Base-by-base conservation (phyloP, 1,284 basidiomycete genomes). In the Anthracocystis walkeri region DNA sequence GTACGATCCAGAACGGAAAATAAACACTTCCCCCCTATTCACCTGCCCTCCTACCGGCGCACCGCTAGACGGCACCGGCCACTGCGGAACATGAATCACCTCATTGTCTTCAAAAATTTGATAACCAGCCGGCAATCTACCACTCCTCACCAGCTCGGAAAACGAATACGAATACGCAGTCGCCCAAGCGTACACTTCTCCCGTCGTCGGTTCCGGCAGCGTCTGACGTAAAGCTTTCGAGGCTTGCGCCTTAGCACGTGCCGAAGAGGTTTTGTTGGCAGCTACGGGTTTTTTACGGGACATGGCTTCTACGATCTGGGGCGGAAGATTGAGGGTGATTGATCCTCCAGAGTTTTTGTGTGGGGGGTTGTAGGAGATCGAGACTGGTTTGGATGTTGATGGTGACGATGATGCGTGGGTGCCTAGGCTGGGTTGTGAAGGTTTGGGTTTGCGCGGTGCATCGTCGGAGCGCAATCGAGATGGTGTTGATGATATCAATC, bases 81-180 rank as follows among this genome's bases (percentile, higher is more conserved):
- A 83, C 10, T 67, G 58, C 3, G 82, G 82, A 6, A 84, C 62
- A 56, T 84, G 77, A 16, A 84, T 80, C 27, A 82, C 82, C 50
- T 84, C 80, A 50, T 77, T 75, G 40, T 84, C 82, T 45, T 82
- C 81, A 16, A 84, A 67, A 52, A 82, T 70, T 45, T 66, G 71
- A 60, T 78, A 81, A 20, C 70, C 69, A 8, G 53, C 33, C 0
- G 82, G 82, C 29, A 84, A 66, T 0, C 78, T 55, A 5, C 75
- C 77, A 11, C 69, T 75, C 29, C 61, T 45, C 7, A 78, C 63
- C 35, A 84, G 62, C 41, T 68, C 69, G 35, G 66, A 57, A 35
- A 84, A 80, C 31, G 82, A 75, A 54, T 84, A 84, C 23, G 73
- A 71, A 48, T 79, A 65, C 4, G 83, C 81, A 0, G 83, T 84